These are phyloP conservation scores for Anisodus tanguticus DNA, from an alignment of 257 asterid species.

Conservation along the genomic window DNA sequence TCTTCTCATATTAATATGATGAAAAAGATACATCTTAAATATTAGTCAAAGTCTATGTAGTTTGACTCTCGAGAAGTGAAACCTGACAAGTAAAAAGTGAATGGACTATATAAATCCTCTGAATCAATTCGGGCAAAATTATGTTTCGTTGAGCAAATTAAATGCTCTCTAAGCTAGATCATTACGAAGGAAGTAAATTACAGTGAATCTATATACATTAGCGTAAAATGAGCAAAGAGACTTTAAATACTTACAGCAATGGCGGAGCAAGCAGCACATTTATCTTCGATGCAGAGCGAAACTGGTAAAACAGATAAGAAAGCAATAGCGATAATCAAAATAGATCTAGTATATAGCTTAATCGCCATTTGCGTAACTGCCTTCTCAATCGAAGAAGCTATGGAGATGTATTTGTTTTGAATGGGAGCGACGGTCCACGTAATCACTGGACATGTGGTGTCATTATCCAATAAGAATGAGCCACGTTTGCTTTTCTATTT, in stretches of 20 bases:
- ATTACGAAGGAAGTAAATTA: background rate
- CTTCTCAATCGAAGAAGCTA: conserved; percentile 2
- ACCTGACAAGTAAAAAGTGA: no score
- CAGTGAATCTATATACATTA: background rate
- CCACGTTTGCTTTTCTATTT: background rate
- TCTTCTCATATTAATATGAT: no score
- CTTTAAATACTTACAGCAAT: conserved; percentile 72
- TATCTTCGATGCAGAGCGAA: conserved; percentile 60
- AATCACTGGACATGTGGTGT: background rate
- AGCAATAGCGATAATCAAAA: background rate
- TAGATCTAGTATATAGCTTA: background rate
- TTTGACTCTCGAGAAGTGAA: no score
- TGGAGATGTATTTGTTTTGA: background rate
- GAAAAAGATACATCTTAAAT: no score
- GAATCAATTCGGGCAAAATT: background rate
- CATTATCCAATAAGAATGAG: conserved; percentile 4
- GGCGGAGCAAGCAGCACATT: conserved; percentile 90
- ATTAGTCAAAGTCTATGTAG: no score
- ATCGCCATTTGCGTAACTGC: conserved; percentile 30
- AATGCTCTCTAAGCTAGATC: background rate
- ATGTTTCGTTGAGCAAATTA: background rate
- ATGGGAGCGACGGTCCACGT: conserved; percentile 26
- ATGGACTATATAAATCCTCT: background rate
- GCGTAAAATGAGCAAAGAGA: background rate
- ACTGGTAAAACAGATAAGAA: conserved; percentile 27